phyloP scores from a whole-genome alignment of 108 stramenopile species.

The Hondaea fermentalgiana region DNA sequence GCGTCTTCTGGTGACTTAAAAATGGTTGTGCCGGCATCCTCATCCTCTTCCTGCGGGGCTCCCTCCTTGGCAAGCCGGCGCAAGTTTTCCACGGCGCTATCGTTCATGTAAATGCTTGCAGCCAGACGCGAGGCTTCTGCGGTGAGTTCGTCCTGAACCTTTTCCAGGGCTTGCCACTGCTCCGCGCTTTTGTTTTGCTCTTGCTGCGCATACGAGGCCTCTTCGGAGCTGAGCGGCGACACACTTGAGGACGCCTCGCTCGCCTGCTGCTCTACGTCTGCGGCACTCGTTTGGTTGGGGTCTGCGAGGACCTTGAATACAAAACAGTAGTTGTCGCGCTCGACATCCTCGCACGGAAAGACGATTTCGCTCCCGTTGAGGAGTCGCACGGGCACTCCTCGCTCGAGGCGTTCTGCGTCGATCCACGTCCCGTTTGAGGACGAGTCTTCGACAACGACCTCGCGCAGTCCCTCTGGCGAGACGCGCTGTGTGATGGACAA shows the following conservation, averaged over 20 bases:
- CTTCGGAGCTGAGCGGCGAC: not conserved
- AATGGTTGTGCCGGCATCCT: not conserved
- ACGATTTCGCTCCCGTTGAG: not conserved
- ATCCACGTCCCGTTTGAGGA: not conserved
- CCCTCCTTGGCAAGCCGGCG: not conserved
- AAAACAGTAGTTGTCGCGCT: not conserved
- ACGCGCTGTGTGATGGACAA: not conserved
- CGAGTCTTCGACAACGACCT: not conserved
- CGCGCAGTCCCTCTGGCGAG: not conserved
- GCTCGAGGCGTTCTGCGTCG: not conserved
- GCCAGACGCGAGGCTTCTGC: not conserved
- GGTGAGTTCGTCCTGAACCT: not conserved
- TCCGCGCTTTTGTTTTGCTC: not conserved
- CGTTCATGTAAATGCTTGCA: conserved; percentile 3
- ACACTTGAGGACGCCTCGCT: not conserved
- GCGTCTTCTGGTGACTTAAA: not conserved
- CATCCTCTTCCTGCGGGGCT: not conserved
- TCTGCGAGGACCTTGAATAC: not conserved
- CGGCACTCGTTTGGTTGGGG: not conserved
- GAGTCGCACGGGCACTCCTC: not conserved
- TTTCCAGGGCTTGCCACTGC: not conserved
- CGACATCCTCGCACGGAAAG: not conserved
- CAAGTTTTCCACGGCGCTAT: not conserved
- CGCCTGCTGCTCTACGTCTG: not conserved
- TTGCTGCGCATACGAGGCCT: not conserved